Percentiles rank a stretch among this genome's conserved stretches.
These are phyloP conservation scores for Hibiscus mutabilis DNA, from an alignment of 345 rosid genomes.

Conservation along the genomic window DNA sequence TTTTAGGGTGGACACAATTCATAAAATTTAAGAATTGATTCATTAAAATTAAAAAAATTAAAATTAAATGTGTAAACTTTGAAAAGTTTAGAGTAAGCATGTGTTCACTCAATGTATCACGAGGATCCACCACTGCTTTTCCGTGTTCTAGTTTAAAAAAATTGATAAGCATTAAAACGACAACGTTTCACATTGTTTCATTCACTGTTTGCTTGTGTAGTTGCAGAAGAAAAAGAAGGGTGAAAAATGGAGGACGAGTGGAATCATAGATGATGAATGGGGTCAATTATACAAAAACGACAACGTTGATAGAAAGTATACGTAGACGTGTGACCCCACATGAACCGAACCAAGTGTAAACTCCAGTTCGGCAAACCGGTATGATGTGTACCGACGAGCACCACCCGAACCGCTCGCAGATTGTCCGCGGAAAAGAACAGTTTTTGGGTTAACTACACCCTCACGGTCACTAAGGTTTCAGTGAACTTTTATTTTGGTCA, in stretches of 20 bases:
- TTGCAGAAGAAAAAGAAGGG: not conserved
- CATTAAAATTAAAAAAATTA: too few relatives aligned
- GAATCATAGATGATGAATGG: not conserved
- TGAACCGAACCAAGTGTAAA: constrained; percentile 22
- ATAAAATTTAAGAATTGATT: too few relatives aligned
- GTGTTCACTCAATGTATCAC: too few relatives aligned
- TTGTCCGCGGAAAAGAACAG: constrained; percentile 2
- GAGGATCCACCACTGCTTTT: too few relatives aligned
- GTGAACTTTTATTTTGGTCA: too few relatives aligned
- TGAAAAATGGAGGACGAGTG: not conserved
- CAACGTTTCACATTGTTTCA: not conserved
- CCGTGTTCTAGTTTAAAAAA: too few relatives aligned
- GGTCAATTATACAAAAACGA: not conserved
- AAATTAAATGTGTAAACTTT: too few relatives aligned
- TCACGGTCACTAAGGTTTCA: too few relatives aligned
- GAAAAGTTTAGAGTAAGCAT: too few relatives aligned
- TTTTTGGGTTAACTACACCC: not conserved
- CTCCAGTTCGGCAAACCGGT: constrained; percentile 11
- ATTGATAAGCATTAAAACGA: not conserved
- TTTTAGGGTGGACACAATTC: too few relatives aligned
- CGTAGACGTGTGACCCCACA: constrained; percentile 8
- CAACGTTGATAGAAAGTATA: not conserved
- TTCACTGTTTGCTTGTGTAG: not conserved
- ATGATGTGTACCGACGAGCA: constrained; percentile 23
- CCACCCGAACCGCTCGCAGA: constrained; percentile 15